Base-by-base conservation (phyloP, 2,329 filamentous ascomycete species). In the Pestalotiopsis sp. region DNA sequence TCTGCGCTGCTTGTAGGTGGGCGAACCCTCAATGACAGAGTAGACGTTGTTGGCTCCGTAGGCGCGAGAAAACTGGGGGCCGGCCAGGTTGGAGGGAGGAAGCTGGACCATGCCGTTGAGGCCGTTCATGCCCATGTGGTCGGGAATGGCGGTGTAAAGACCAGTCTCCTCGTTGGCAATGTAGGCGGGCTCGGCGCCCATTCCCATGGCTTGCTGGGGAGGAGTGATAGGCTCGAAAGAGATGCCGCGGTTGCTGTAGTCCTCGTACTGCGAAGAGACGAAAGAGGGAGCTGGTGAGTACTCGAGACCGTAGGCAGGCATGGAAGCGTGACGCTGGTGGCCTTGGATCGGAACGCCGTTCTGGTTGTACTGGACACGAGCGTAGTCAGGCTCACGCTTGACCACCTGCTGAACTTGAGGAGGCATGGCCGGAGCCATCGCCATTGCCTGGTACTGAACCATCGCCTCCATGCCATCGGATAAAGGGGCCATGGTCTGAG, bases 211-310 rank as follows among this genome's bases (percentile, higher is more conserved):
- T 81, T 98, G 94, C 80, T 98, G 96, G 17, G 96, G 96, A 69
- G 96, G 96, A 0, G 96, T 99, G 74, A 99, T 90, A 66, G 96
- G 96, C 86, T 99, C 96, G 79, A 95, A 99, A 2, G 95, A 98
- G 76, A 98, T 90, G 65, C 94, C 96, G 69, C 96, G 92, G 79
- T 95, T 95, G 88, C 94, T 97, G 86, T 98, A 99, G 80, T 98
- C 95, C 79, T 98, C 96, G 76, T 95, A 97, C 77, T 98, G 95
- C 1, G 96, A 98, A n/a, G 96, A 98, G 66, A 97, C 95, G 77
- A 98, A 98, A 1, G 96, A 98, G 2, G 96, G 96, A 0, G 96
- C 96, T 66, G 96, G 96, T 17, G 96, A 99, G 85, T 98, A 99
- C 82, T 99, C 96, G 80, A 98, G 91, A 62, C 84, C 88, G 80